A percentile compares a stretch with the other conserved stretches of the same genome.
Conservation (phyloP, 208 protist species). For the Trypanosoma avium region DNA sequence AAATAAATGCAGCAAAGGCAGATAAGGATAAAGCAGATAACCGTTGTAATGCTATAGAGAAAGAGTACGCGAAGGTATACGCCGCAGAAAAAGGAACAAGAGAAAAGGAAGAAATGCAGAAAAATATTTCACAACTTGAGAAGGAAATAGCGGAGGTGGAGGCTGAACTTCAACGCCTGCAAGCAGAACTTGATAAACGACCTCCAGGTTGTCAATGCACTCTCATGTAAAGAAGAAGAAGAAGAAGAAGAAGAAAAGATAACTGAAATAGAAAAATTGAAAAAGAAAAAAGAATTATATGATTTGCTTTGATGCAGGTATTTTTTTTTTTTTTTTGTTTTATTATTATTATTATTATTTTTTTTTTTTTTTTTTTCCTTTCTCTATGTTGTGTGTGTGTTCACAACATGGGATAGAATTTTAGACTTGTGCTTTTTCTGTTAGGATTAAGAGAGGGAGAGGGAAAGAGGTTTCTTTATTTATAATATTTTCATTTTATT, state of each 20-base stretch:
- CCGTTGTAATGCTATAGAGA: conserved; percentile 31
- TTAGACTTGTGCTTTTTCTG: not conserved
- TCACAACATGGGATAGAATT: not conserved
- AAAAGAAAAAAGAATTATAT: too few relatives aligned
- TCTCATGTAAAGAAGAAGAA: conserved; percentile 44
- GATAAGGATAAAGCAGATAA: conserved; percentile 21
- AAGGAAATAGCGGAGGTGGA: conserved; percentile 62
- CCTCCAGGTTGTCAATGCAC: conserved; percentile 45
- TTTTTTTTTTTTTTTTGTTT: not conserved
- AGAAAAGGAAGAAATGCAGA: conserved; percentile 48
- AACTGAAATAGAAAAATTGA: not conserved
- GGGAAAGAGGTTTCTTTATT: too few relatives aligned
- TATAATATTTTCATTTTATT: too few relatives aligned
- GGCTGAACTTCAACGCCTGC: conserved; percentile 44
- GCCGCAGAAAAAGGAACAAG: conserved; percentile 28
- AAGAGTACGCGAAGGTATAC: conserved; percentile 51
- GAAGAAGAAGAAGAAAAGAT: conserved; percentile 9
- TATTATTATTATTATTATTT: conserved; percentile 12
- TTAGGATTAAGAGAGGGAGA: not conserved
- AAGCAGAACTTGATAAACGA: conserved; percentile 44
- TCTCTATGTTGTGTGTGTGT: not conserved
- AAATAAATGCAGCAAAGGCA: conserved; percentile 29
- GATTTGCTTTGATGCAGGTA: not conserved
- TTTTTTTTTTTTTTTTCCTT: conserved; percentile 11
- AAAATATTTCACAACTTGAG: conserved; percentile 45